Percentiles rank a stretch among this genome's conserved stretches.
Conservation (phyloP, 257 asterid genomes). For the Plantago ovata region DNA sequence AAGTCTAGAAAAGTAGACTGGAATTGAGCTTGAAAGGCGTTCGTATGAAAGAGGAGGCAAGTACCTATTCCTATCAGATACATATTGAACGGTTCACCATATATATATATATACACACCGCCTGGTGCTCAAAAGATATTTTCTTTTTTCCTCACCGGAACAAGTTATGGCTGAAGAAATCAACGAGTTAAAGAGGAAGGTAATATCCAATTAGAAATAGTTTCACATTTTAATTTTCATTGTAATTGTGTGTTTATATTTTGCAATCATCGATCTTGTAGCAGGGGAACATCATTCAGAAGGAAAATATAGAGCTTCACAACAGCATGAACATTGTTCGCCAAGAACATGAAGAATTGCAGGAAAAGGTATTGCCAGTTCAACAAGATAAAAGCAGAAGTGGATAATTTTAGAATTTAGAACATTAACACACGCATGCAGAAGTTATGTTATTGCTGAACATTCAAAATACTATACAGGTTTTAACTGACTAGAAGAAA, state of each 20-base stretch:
- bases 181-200: slow-evolving; percentile 57
- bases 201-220: slow-evolving; percentile 19
- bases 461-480: no score
- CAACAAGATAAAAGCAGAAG: background rate
- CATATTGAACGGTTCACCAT: background rate
- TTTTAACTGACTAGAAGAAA: no score
- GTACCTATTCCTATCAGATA: background rate
- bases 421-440: no score
- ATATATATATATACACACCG: no score
- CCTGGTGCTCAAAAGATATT: background rate
- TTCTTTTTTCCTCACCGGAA: slow-evolving; percentile 38
- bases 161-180: slow-evolving; percentile 46
- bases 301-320: slow-evolving; percentile 53
- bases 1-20: slow-evolving; percentile 50
- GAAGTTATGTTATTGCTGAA: no score
- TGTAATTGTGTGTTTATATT: slow-evolving; percentile 6
- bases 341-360: slow-evolving; percentile 48
- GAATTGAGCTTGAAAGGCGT: slow-evolving; percentile 59
- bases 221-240: slow-evolving; percentile 3
- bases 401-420: no score
- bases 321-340: slow-evolving; percentile 39
- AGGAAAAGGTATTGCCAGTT: slow-evolving; percentile 41
- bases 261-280: slow-evolving; percentile 16
- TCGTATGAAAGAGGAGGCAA: slow-evolving; percentile 51
- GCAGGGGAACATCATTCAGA: slow-evolving; percentile 53